These are phyloP conservation scores for Chenopodium quinoa DNA, from an alignment of 148 eudicot species.

Conservation along the genomic window DNA sequence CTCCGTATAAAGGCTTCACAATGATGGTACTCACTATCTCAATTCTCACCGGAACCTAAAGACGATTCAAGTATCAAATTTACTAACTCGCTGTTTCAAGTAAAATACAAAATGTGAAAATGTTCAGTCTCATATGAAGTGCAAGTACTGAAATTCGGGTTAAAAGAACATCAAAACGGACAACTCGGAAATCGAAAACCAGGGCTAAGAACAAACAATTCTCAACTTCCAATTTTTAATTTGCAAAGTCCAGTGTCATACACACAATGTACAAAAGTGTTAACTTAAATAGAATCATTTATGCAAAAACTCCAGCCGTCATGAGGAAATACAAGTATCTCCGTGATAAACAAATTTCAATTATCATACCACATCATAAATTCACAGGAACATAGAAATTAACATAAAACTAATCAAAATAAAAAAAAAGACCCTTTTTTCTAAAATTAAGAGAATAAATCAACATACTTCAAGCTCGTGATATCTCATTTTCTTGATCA, in stretches of 20 bases:
- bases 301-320: too few species aligned
- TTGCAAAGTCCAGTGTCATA: background rate
- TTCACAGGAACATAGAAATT: background rate
- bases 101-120: too few species aligned
- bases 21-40: too few species aligned
- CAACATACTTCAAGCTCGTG: conserved; percentile 64
- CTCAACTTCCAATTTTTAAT: background rate
- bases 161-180: background rate
- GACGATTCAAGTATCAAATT: too few species aligned
- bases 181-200: background rate
- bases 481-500: conserved; percentile 72
- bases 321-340: too few species aligned
- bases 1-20: background rate
- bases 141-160: too few species aligned
- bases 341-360: too few species aligned
- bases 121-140: too few species aligned
- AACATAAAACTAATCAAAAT: background rate
- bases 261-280: background rate
- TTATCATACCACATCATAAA: background rate
- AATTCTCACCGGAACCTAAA: too few species aligned
- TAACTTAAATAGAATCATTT: background rate
- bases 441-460: background rate
- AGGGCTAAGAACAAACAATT: background rate
- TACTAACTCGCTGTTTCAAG: too few species aligned
- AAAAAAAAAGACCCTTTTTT: background rate